Conservation (phyloP, 257 asterid species). For the Ilex asprella region DNA sequence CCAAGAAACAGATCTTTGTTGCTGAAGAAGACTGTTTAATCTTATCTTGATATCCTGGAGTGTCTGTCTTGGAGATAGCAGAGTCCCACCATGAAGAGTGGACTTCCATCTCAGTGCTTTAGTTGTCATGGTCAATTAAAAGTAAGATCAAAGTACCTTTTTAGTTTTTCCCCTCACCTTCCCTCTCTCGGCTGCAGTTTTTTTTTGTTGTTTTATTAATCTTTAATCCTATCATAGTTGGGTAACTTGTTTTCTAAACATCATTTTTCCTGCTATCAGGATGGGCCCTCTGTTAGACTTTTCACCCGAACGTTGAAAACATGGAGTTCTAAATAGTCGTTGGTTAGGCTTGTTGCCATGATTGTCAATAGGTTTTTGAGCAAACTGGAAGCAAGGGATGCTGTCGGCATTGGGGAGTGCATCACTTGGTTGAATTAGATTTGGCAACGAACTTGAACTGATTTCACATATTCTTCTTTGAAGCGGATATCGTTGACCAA, state of each 20-base stretch:
- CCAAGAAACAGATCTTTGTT: constrained; percentile 9
- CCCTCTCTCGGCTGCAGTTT: background rate
- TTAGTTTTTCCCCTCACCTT: constrained; percentile 5
- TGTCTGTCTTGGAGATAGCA: background rate
- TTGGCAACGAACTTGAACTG: constrained; percentile 31
- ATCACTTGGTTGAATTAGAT: constrained; percentile 28
- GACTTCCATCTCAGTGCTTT: constrained; percentile 13
- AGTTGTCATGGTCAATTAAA: constrained; percentile 18
- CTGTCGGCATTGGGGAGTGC: constrained; percentile 15
- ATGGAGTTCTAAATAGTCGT: constrained; percentile 11
- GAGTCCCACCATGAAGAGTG: constrained; percentile 21
- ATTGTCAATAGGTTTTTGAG: constrained; percentile 26
- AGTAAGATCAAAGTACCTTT: constrained; percentile 12
- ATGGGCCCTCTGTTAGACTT: constrained; percentile 29
- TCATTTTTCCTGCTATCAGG: constrained; percentile 16
- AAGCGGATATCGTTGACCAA: constrained; percentile 10
- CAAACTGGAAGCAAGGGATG: constrained; percentile 35
- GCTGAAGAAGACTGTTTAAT: constrained; percentile 9
- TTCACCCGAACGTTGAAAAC: constrained; percentile 11
- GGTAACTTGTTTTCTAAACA: constrained; percentile 20
- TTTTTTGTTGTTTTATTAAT: constrained; percentile 4
- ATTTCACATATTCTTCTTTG: constrained; percentile 17
- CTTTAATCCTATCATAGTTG: constrained; percentile 11
- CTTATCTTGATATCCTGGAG: background rate
- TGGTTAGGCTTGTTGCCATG: constrained; percentile 20